Conservation (phyloP, 1,284 basidiomycete genomes). For the Cryptococcus maquisensis region DNA sequence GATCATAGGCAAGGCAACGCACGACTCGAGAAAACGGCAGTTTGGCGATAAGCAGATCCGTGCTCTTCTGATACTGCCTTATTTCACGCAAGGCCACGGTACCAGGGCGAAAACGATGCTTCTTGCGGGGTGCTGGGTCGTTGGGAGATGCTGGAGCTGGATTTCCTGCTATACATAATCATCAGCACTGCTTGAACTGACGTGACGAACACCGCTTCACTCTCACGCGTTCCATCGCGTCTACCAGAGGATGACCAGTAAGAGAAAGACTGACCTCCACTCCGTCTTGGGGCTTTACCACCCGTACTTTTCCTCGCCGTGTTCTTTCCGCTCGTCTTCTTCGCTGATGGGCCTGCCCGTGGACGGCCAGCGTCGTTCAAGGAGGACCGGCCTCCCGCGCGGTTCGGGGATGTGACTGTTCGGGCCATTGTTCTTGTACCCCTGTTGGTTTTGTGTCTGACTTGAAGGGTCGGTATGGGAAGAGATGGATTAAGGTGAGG, state of each 20-base stretch:
- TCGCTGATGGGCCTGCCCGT: neutral
- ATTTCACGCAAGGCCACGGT: conserved; percentile 88
- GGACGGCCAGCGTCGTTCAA: neutral
- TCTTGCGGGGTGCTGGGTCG: neutral
- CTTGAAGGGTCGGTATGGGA: no score
- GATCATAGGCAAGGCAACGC: conserved; percentile 1
- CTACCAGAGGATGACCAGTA: neutral
- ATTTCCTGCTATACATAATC: neutral
- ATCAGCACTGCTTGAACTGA: neutral
- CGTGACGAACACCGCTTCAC: neutral
- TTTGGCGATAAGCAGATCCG: conserved; percentile 78
- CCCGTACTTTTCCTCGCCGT: conserved; percentile 42
- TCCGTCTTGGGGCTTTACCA: conserved; percentile 31
- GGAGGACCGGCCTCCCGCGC: neutral
- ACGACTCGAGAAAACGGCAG: conserved; percentile 89
- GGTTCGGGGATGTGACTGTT: neutral
- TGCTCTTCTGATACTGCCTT: conserved; percentile 86
- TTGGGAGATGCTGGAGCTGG: neutral
- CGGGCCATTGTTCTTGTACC: neutral
- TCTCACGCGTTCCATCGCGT: neutral
- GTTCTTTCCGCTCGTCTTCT: conserved; percentile 19
- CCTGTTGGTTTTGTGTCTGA: no score
- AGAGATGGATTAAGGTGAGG: no score
- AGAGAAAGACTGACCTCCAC: conserved; percentile 18
- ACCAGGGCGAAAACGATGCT: conserved; percentile 68